A percentile compares a stretch with the other conserved stretches of the same genome.
Evolutionary conservation across 306 rosid genomes (phyloP).

Genomic region (Acacia confusa): DNA sequence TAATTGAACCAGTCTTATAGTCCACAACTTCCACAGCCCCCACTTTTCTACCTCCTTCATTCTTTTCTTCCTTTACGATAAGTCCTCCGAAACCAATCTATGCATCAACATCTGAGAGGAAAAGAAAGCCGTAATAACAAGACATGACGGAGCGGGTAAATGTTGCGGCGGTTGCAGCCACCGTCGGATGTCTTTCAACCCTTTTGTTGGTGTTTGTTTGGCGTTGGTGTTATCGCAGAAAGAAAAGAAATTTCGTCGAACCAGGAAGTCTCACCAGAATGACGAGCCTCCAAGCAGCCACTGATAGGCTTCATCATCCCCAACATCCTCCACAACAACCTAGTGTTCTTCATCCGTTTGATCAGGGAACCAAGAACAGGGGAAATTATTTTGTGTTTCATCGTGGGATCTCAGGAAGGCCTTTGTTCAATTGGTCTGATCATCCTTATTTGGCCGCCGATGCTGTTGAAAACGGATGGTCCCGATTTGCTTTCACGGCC

Average conservation of each 20-base stretch:
- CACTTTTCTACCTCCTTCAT: background rate
- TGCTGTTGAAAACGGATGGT: slow-evolving; percentile 96
- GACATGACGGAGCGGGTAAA: slow-evolving; percentile 44
- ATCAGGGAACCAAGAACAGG: slow-evolving; percentile 37
- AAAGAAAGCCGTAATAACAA: background rate
- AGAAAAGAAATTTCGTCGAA: slow-evolving; percentile 37
- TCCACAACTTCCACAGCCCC: slow-evolving; percentile 52
- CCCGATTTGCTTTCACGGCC: slow-evolving; percentile 72
- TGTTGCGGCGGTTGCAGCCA: slow-evolving; percentile 45
- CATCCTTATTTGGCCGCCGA: slow-evolving; percentile 71
- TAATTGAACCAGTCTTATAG: slow-evolving; percentile 67
- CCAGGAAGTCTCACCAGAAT: slow-evolving; percentile 27
- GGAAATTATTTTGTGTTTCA: slow-evolving; percentile 43
- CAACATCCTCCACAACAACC: slow-evolving; percentile 1
- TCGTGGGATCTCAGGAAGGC: slow-evolving; percentile 45
- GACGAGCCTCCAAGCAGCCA: slow-evolving; percentile 24
- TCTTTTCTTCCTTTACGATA: slow-evolving; percentile 20
- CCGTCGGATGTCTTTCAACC: slow-evolving; percentile 44
- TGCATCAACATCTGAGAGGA: slow-evolving; percentile 16
- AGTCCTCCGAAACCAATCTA: slow-evolving; percentile 24
- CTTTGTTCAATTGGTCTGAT: slow-evolving; percentile 73
- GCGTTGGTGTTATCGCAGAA: slow-evolving; percentile 30
- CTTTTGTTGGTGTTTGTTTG: slow-evolving; percentile 34
- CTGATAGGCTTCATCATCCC: slow-evolving; percentile 19
- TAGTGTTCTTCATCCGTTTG: slow-evolving; percentile 26